Conservation (phyloP, 768 basidiomycete species). For the Hypholoma sublateritium region DNA sequence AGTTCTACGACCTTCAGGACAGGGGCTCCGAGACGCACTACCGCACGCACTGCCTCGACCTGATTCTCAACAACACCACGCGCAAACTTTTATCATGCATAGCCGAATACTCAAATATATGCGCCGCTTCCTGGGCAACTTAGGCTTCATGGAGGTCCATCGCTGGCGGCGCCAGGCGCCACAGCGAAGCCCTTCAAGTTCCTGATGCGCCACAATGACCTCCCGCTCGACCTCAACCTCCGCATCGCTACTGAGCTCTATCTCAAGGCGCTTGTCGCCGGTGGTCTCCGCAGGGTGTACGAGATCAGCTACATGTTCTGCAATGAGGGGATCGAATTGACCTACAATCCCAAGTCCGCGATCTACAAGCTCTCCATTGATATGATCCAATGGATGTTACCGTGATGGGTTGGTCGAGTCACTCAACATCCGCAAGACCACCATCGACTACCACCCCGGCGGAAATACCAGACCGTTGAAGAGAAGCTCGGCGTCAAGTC, state of each 20-base stretch:
- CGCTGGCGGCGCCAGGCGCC: constrained; percentile 97
- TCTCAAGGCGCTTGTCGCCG: constrained; percentile 96
- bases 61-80: too few relatives aligned
- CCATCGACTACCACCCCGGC: constrained; percentile 86
- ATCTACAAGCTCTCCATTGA: constrained; percentile 99
- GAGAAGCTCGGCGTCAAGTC: constrained; percentile 88
- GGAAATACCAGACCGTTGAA: constrained; percentile 91
- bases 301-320: constrained; percentile 98
- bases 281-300: constrained; percentile 96
- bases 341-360: constrained; percentile 98
- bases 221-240: constrained; percentile 93
- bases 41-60: too few relatives aligned
- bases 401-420: constrained; percentile 88
- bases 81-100: too few relatives aligned
- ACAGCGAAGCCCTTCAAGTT: constrained; percentile 98
- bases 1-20: too few relatives aligned
- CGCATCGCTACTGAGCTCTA: constrained; percentile 98
- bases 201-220: constrained; percentile 99
- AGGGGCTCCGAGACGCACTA: too few relatives aligned
- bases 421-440: constrained; percentile 78
- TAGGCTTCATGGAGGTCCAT: constrained; percentile 99
- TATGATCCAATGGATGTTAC: constrained; percentile 98
- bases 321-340: constrained; percentile 98
- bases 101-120: constrained; percentile 91
- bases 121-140: constrained; percentile 83